Conservation (phyloP, 352 stramenopile species). For the Phytophthora fragariae region DNA sequence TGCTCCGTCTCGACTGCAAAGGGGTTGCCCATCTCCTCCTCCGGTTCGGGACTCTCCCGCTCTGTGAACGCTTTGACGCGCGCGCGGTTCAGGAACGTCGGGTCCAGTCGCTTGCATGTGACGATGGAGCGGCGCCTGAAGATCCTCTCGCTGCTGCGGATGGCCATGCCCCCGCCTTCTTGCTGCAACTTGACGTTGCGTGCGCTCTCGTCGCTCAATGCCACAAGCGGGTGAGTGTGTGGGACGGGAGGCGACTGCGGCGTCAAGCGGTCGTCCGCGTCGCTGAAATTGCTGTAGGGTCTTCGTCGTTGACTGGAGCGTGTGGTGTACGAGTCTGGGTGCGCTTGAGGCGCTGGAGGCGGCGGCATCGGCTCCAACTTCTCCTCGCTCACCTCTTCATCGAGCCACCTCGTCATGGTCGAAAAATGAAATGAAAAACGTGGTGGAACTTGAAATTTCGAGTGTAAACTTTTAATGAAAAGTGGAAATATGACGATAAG, state of each 20-base stretch:
- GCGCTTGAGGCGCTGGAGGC: conserved; percentile 48
- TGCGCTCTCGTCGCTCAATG: conserved; percentile 36
- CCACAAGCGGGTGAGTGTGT: conserved; percentile 61
- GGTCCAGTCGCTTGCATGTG: conserved; percentile 49
- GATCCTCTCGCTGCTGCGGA: conserved; percentile 20
- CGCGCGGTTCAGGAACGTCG: conserved; percentile 63
- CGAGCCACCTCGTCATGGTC: conserved; percentile 14
- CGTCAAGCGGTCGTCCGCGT: conserved; percentile 35
- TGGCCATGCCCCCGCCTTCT: conserved; percentile 24
- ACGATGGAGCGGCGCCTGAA: conserved; percentile 17
- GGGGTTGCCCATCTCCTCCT: conserved; percentile 15
- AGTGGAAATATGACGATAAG: too few relatives aligned
- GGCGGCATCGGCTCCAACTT: conserved; percentile 63
- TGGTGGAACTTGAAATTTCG: too few relatives aligned
- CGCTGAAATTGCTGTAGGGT: background rate
- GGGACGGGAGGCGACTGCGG: conserved; percentile 54
- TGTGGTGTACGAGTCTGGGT: conserved; percentile 25
- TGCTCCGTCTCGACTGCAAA: conserved; percentile 44
- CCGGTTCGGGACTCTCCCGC: conserved; percentile 16
- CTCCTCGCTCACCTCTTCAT: conserved; percentile 42
- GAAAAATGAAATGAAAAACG: background rate
- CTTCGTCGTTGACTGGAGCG: conserved; percentile 3
- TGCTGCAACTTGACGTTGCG: conserved; percentile 36
- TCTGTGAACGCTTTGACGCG: conserved; percentile 47
- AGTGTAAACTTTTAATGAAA: too few relatives aligned